Percentiles rank a stretch among this genome's conserved stretches.
phyloP scores from a whole-genome alignment of 2,329 filamentous ascomycete species.

The Teratosphaeria destructans region DNA sequence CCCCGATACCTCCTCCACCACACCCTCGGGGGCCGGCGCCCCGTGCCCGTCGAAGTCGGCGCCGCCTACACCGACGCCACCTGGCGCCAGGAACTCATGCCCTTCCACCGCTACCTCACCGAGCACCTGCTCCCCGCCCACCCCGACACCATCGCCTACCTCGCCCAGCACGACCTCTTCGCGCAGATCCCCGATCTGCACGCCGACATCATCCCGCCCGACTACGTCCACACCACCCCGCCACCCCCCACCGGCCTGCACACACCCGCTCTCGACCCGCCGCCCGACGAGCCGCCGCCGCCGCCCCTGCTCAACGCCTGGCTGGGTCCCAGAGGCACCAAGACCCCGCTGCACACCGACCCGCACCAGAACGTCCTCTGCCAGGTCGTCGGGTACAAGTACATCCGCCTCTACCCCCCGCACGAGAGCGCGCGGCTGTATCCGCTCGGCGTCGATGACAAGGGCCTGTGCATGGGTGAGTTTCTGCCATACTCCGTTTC shows the following conservation, averaged over 20 bases:
- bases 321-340: constrained; percentile 80
- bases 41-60: constrained; percentile 75
- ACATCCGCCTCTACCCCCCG: constrained; percentile 78
- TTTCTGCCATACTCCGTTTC: not conserved
- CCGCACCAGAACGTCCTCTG: constrained; percentile 86
- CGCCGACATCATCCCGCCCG: constrained; percentile 67
- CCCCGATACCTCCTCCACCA: constrained; percentile 61
- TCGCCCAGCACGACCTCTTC: constrained; percentile 86
- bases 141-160: constrained; percentile 52
- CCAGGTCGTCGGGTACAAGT: constrained; percentile 84
- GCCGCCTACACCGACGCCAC: constrained; percentile 75
- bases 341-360: constrained; percentile 88
- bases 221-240: constrained; percentile 69
- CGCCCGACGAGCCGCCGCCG: constrained; percentile 35
- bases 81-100: constrained; percentile 74
- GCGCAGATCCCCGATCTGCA: constrained; percentile 67
- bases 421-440: constrained; percentile 47
- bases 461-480: constrained; percentile 66
- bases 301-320: constrained; percentile 68
- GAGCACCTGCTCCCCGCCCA: constrained; percentile 42
- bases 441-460: constrained; percentile 50
- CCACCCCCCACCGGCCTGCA: constrained; percentile 36
- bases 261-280: constrained; percentile 11
- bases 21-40: constrained; percentile 65
- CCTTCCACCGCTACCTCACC: constrained; percentile 60